Evolutionary conservation across 805 yeast genomes (phyloP).

Genomic region (Cyberlindnera bimundalis): DNA sequence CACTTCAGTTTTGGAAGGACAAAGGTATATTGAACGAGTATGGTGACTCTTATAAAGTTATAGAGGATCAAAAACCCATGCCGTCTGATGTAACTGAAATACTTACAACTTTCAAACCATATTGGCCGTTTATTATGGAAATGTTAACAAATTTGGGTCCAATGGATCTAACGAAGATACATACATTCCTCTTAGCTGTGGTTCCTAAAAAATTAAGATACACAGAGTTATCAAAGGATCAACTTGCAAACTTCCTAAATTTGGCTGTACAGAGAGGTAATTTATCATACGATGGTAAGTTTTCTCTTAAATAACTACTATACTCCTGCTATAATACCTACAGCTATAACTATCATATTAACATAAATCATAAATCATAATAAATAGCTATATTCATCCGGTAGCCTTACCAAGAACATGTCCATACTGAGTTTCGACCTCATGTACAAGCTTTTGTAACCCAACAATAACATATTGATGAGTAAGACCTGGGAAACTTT

Average conservation of each 20-base stretch:
- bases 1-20: constrained; percentile 61
- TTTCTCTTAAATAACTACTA: background rate
- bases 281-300: constrained; percentile 6
- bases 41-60: constrained; percentile 17
- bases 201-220: constrained; percentile 44
- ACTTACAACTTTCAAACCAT: constrained; percentile 10
- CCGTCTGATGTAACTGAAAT: background rate
- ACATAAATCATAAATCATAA: background rate
- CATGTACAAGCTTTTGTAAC: constrained; percentile 68
- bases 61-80: constrained; percentile 11
- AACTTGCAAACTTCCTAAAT: constrained; percentile 8
- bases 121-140: constrained; percentile 49
- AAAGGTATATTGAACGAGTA: constrained; percentile 46
- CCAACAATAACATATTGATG: constrained; percentile 76
- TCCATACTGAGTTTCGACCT: constrained; percentile 50
- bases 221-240: constrained; percentile 1
- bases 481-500: constrained; percentile 79
- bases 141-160: constrained; percentile 57
- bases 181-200: constrained; percentile 50
- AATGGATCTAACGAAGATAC: constrained; percentile 45
- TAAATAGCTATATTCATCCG: background rate
- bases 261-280: constrained; percentile 4
- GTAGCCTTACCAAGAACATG: constrained; percentile 36
- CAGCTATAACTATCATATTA: background rate
- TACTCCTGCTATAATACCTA: too few species aligned